Conservation (phyloP, 1,139 yeast genomes). For the Kluyveromyces sp. region DNA sequence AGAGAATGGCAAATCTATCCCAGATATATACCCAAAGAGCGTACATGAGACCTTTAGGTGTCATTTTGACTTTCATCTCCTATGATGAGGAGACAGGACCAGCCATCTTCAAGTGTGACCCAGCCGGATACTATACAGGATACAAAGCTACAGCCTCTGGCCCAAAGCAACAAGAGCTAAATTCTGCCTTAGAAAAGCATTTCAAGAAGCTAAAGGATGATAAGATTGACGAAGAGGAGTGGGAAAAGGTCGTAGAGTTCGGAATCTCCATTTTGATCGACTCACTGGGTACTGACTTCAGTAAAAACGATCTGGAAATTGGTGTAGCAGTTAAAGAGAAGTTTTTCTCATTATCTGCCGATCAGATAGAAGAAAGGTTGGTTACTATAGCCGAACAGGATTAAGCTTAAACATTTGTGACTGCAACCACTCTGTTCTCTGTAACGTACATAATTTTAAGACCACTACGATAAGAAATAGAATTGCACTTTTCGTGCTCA, state of each 20-base stretch:
- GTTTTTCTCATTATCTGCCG: slow-evolving; percentile 67
- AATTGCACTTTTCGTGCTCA: too few species aligned
- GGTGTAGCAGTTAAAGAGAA: slow-evolving; percentile 72
- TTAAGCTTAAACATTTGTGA: slow-evolving; percentile 31
- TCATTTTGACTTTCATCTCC: slow-evolving; percentile 80
- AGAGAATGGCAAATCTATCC: slow-evolving; percentile 90
- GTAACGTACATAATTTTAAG: background rate
- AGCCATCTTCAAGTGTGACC: slow-evolving; percentile 87
- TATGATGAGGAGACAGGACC: slow-evolving; percentile 90
- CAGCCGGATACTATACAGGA: slow-evolving; percentile 93
- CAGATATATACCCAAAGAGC: slow-evolving; percentile 97
- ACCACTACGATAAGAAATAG: background rate
- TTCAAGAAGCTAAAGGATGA: slow-evolving; percentile 54
- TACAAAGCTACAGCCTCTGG: slow-evolving; percentile 93
- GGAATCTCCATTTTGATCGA: slow-evolving; percentile 81
- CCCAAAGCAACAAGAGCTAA: slow-evolving; percentile 94
- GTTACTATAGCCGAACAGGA: slow-evolving; percentile 95
- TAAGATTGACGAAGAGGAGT: slow-evolving; percentile 53
- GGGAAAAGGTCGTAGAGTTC: slow-evolving; percentile 85
- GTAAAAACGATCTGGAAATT: slow-evolving; percentile 86
- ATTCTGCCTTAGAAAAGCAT: slow-evolving; percentile 84
- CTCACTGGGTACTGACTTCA: slow-evolving; percentile 84
- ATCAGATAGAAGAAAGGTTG: slow-evolving; percentile 89
- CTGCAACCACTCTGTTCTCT: background rate
- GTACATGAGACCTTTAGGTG: slow-evolving; percentile 98